Evolutionary conservation across 768 basidiomycete species (phyloP).

Genomic region (Suillus weaverae): DNA sequence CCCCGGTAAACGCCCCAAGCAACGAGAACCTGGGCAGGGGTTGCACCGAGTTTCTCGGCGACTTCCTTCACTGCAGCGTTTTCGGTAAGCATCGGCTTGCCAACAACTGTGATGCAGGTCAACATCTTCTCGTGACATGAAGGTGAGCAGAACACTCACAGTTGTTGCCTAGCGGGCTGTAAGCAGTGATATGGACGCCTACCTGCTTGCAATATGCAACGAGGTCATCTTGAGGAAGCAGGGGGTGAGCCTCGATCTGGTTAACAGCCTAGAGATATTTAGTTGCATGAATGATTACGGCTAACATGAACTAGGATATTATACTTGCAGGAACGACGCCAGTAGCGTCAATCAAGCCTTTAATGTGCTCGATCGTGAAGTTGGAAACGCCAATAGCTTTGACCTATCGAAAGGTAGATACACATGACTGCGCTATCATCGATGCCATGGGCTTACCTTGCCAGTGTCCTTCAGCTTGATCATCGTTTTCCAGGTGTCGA

Average conservation of each 20-base stretch:
- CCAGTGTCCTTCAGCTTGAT: constrained; percentile 62
- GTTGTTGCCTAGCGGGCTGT: constrained; percentile 82
- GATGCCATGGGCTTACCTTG: constrained; percentile 46
- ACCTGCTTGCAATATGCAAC: constrained; percentile 67
- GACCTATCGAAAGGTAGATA: constrained; percentile 40
- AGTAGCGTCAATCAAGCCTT: constrained; percentile 67
- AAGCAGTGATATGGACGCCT: constrained; percentile 69
- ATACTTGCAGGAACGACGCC: constrained; percentile 66
- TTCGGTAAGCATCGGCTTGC: constrained; percentile 68
- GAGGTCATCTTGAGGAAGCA: constrained; percentile 73
- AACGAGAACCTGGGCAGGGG: constrained; percentile 79
- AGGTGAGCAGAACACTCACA: constrained; percentile 37
- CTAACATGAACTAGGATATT: not conserved
- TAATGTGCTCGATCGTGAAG: constrained; percentile 65
- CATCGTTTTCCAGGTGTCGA: constrained; percentile 85
- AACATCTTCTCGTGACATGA: not conserved
- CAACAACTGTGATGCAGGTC: constrained; percentile 43
- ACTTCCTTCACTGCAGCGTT: constrained; percentile 60
- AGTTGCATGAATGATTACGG: constrained; percentile 4
- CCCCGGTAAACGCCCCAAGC: constrained; percentile 80
- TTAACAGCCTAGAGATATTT: constrained; percentile 50
- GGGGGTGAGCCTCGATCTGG: constrained; percentile 84
- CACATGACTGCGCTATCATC: not conserved
- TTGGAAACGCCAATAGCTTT: constrained; percentile 80
- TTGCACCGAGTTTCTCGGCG: constrained; percentile 61